These are phyloP conservation scores for Trichomonas gallinae DNA, from an alignment of 208 protist species.

Conservation along the genomic window DNA sequence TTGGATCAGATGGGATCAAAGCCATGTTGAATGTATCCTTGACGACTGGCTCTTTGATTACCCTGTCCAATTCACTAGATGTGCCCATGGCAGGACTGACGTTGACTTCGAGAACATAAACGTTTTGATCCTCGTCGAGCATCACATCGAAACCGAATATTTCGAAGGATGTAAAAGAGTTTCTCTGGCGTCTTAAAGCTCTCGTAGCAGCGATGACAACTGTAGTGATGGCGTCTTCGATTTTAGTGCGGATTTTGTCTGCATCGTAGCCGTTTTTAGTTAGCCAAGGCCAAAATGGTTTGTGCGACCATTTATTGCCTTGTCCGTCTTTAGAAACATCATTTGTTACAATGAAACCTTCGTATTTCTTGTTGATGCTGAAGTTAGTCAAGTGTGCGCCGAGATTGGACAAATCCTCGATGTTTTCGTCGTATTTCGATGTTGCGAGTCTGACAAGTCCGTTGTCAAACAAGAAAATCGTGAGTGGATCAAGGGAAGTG, in stretches of 20 bases:
- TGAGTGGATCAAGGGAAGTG: slow-evolving; percentile 17
- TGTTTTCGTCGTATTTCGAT: background rate
- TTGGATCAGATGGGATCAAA: background rate
- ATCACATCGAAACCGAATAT: slow-evolving; percentile 40
- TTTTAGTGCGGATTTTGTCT: background rate
- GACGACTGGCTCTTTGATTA: slow-evolving; percentile 30
- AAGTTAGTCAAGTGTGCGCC: background rate
- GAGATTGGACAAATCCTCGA: background rate
- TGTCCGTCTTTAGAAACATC: background rate
- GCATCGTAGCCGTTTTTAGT: background rate
- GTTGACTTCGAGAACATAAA: slow-evolving; percentile 40
- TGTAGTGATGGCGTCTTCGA: background rate
- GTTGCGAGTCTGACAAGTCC: slow-evolving; percentile 20
- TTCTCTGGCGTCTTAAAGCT: background rate
- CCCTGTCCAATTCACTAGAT: slow-evolving; percentile 29
- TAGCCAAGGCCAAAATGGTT: background rate
- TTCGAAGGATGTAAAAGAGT: slow-evolving; percentile 22
- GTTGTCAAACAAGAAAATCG: slow-evolving; percentile 8
- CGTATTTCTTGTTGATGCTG: background rate
- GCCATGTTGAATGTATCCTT: slow-evolving; percentile 27
- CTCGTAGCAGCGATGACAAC: background rate
- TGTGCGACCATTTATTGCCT: slow-evolving; percentile 19
- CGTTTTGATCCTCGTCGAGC: slow-evolving; percentile 29
- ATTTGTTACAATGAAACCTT: background rate
- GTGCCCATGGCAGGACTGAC: slow-evolving; percentile 27